Conservation (phyloP, 225 moss, liverwort and hornwort species). For the Takakia lepidozioides region DNA sequence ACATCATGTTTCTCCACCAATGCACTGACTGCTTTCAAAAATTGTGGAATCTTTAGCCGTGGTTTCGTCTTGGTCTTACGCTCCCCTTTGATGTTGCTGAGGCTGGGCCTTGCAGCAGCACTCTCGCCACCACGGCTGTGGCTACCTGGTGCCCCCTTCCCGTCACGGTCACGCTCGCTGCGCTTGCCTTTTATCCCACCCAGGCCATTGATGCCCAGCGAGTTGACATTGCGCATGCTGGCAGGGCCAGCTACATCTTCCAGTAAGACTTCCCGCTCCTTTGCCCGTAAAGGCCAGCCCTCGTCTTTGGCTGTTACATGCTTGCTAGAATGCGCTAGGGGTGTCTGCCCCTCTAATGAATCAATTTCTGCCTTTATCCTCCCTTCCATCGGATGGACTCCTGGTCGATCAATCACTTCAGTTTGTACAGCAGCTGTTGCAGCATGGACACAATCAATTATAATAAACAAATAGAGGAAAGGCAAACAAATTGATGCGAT, state of each 20-base stretch:
- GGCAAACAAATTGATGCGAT: no score
- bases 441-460: no score
- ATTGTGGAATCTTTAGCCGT: slow-evolving; percentile 75
- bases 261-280: slow-evolving; percentile 61
- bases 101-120: slow-evolving; percentile 14
- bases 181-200: slow-evolving; percentile 96
- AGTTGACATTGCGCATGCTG: slow-evolving; percentile 66
- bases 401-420: no score
- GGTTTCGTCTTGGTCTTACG: slow-evolving; percentile 91
- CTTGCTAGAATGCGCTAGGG: slow-evolving; percentile 16
- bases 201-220: slow-evolving; percentile 53
- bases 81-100: slow-evolving; percentile 67
- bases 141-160: slow-evolving; percentile 34
- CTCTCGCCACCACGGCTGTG: no score
- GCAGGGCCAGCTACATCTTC: slow-evolving; percentile 62
- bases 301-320: slow-evolving; percentile 55
- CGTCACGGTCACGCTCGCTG: slow-evolving; percentile 89
- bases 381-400: no score
- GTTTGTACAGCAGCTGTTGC: no score
- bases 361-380: slow-evolving; percentile 18
- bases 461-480: no score
- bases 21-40: slow-evolving; percentile 73
- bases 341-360: slow-evolving; percentile 14
- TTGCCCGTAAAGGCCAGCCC: slow-evolving; percentile 53
- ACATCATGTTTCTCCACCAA: slow-evolving; percentile 58